A percentile compares a stretch with the other conserved stretches of the same genome.
Evolutionary conservation across 768 basidiomycete genomes (phyloP).

Genomic region (Crucibulum laeve): DNA sequence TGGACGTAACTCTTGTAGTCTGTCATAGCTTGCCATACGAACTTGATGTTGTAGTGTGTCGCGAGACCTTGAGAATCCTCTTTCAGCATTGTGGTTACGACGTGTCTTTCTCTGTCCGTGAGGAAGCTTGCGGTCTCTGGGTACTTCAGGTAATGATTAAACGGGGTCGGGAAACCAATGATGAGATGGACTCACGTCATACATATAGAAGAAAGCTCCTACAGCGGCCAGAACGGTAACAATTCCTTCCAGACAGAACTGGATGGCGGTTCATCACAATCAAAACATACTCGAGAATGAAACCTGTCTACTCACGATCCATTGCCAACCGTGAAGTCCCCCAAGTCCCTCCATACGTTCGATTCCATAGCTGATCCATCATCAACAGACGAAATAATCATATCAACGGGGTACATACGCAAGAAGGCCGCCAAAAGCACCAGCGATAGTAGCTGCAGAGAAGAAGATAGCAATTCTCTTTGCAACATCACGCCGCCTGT

Average conservation of each 20-base stretch:
- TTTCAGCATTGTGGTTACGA: conserved; percentile 35
- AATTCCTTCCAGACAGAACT: conserved; percentile 46
- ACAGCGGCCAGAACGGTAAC: conserved; percentile 36
- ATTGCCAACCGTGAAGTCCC: conserved; percentile 40
- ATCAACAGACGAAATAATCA: conserved; percentile 14
- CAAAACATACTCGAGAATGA: background rate
- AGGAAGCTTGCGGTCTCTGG: conserved; percentile 58
- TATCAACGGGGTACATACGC: conserved; percentile 28
- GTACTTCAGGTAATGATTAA: conserved; percentile 27
- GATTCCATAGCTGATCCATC: conserved; percentile 33
- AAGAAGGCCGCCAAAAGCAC: conserved; percentile 45
- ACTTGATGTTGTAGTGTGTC: conserved; percentile 38
- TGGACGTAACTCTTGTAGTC: conserved; percentile 43
- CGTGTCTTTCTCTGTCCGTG: conserved; percentile 34
- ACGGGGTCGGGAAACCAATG: background rate
- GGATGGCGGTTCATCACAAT: background rate
- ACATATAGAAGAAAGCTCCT: conserved; percentile 45
- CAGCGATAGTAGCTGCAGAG: conserved; percentile 54
- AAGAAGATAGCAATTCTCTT: conserved; percentile 61
- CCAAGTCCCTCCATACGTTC: conserved; percentile 38
- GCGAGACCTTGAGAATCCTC: conserved; percentile 40
- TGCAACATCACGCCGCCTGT: conserved; percentile 54
- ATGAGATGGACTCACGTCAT: conserved; percentile 35
- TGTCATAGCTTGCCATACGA: conserved; percentile 42
- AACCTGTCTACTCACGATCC: conserved; percentile 34